phyloP scores from a whole-genome alignment of 768 basidiomycete genomes.

The Amanita brunnescens region DNA sequence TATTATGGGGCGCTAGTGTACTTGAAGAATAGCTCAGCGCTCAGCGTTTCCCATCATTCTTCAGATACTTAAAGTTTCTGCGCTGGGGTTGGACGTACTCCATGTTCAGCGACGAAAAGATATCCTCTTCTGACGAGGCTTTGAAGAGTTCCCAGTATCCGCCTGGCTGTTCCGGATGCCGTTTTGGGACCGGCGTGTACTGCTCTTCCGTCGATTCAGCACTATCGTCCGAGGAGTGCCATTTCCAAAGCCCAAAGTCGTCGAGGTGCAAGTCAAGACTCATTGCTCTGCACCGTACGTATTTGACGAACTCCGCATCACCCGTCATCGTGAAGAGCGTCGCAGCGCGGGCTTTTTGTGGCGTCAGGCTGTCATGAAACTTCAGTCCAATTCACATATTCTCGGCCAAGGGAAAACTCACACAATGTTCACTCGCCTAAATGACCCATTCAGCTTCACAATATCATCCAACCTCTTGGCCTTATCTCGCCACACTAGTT shows the following conservation, averaged over 20 bases:
- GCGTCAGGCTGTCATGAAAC: constrained; percentile 27
- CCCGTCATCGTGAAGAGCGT: constrained; percentile 50
- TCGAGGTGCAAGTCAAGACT: constrained; percentile 42
- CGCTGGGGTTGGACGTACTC: constrained; percentile 28
- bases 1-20: neutral
- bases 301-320: constrained; percentile 37
- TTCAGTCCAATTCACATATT: neutral
- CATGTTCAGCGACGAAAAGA: constrained; percentile 36
- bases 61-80: constrained; percentile 25
- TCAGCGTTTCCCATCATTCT: constrained; percentile 5
- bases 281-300: constrained; percentile 33
- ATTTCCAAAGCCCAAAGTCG: constrained; percentile 59
- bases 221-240: constrained; percentile 20
- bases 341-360: constrained; percentile 41
- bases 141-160: constrained; percentile 42
- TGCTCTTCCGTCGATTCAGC: neutral
- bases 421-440: constrained; percentile 30
- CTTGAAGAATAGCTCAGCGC: neutral
- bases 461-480: constrained; percentile 17
- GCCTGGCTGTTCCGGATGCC: neutral
- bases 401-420: constrained; percentile 15
- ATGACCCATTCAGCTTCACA: constrained; percentile 25
- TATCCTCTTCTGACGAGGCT: constrained; percentile 34
- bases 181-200: neutral
- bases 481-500: neutral